Percentiles rank a stretch among this genome's conserved stretches.
These are phyloP conservation scores for Sugiyamaella qingdaonensis DNA, from an alignment of 805 yeast genomes.

Conservation along the genomic window DNA sequence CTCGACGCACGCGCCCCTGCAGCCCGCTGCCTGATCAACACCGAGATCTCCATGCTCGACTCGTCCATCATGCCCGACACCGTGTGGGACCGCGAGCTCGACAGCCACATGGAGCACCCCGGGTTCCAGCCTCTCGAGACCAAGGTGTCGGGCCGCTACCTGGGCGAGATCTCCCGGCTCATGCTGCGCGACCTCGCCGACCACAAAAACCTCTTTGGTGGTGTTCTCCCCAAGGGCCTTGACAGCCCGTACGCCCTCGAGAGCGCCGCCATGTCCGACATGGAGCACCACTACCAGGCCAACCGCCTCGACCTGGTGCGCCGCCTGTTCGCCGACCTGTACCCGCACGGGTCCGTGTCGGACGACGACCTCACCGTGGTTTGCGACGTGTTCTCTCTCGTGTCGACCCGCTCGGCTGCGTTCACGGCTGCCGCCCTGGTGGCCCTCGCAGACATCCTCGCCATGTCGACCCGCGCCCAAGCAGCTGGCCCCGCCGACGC, in stretches of 20 bases:
- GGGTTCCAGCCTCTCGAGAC: constrained; percentile 85
- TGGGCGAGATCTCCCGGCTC: constrained; percentile 79
- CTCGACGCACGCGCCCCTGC: no score
- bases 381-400: constrained; percentile 24
- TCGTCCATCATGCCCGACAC: constrained; percentile 74
- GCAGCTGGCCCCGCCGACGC: constrained; percentile 3
- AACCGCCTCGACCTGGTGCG: constrained; percentile 22
- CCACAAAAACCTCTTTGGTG: constrained; percentile 33
- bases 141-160: constrained; percentile 81
- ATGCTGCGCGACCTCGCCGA: constrained; percentile 64
- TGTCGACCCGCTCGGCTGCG: constrained; percentile 34
- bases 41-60: constrained; percentile 92
- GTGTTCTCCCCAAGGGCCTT: constrained; percentile 24
- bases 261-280: constrained; percentile 24
- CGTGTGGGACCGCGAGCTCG: constrained; percentile 67
- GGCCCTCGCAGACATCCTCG: constrained; percentile 23
- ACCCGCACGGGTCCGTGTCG: constrained; percentile 8
- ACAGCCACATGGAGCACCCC: constrained; percentile 54
- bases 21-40: constrained; percentile 57
- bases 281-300: constrained; percentile 23
- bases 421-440: constrained; percentile 29
- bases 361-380: constrained; percentile 24
- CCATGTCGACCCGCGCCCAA: constrained; percentile 1
- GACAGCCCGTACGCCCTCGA: constrained; percentile 25
- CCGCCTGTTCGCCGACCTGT: constrained; percentile 19